Evolutionary conservation across 768 basidiomycete species (phyloP).

Genomic region (Pleurotus cornucopiae): DNA sequence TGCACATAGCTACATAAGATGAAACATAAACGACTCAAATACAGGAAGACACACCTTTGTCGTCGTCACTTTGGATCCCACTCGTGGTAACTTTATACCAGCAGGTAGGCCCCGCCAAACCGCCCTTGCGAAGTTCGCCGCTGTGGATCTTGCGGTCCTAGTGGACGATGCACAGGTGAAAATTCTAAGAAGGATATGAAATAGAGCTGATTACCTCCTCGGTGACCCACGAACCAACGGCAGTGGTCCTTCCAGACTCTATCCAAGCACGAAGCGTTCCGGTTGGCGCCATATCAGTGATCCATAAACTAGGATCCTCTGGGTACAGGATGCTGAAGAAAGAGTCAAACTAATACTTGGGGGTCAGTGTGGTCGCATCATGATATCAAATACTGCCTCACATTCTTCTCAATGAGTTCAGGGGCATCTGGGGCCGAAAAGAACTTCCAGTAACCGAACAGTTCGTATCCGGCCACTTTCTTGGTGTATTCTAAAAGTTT

Average conservation of each 20-base stretch:
- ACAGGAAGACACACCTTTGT: slow-evolving; percentile 20
- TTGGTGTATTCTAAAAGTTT: slow-evolving; percentile 16
- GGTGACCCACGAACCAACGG: slow-evolving; percentile 12
- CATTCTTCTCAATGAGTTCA: slow-evolving; percentile 31
- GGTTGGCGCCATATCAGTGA: slow-evolving; percentile 27
- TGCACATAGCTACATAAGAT: slow-evolving; percentile 3
- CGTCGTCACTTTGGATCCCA: slow-evolving; percentile 24
- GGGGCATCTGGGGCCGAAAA: slow-evolving; percentile 28
- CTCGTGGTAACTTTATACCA: slow-evolving; percentile 30
- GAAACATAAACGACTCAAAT: not conserved
- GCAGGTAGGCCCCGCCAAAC: slow-evolving; percentile 24
- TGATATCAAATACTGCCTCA: slow-evolving; percentile 12
- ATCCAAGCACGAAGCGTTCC: slow-evolving; percentile 35
- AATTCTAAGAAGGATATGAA: not conserved
- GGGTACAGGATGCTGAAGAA: slow-evolving; percentile 31
- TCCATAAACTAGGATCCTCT: slow-evolving; percentile 29
- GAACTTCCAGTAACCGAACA: slow-evolving; percentile 32
- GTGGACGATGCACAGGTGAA: not conserved
- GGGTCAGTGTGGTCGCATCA: not conserved
- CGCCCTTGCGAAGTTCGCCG: slow-evolving; percentile 18
- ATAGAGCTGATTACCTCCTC: not conserved
- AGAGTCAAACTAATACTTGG: slow-evolving; percentile 28
- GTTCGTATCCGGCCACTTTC: slow-evolving; percentile 21
- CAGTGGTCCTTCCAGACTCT: slow-evolving; percentile 21
- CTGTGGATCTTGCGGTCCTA: slow-evolving; percentile 22